Evolutionary conservation across 2,329 filamentous ascomycete species (phyloP), one percentile per base, ranked within the genome.

Genomic region (Aspergillus fijiensis): DNA sequence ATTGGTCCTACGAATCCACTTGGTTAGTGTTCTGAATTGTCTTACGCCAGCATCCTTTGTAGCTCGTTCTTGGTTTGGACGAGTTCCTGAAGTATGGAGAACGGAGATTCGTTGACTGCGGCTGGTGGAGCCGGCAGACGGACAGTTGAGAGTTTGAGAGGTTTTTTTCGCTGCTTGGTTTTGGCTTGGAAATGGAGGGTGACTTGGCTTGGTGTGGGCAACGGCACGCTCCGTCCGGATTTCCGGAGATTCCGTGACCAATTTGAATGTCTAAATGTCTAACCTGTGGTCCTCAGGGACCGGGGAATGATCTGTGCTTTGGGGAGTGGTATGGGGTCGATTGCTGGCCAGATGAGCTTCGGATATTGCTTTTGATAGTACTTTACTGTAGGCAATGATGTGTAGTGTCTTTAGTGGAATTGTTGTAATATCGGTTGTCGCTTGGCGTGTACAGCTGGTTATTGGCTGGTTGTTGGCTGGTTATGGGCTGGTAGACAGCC

Each of bases 221-320:
- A 19, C 39, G 39, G 39, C 39, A 45, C 39, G 39, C 39, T 45
- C 39, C 39, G 39, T 45, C 39, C 39, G 39, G 39, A 45, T 45
- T 45, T 45, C 39, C 39, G 39, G 19, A n/a, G 39, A 19, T 45
- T 45, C 39, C 39, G 39, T 45, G 39, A 55, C 53, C 47, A 55
- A 55, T 55, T 55, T 27, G n/a, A 47, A 48, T 55, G 53, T 48
- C 53, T 49, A 55, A 55, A 23, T 23, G 23, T 23, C 23, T 23
- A 23, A 23, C 27, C 39, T 14, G 27, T 47, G 19, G 39, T 25
- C 31, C 16, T 11, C 12, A 45, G n/a, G 42, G 53, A 16, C 21
- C 33, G n/a, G 33, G 16, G 42, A 29, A 10, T 55, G 53, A 55
- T 55, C 53, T 55, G 53, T 55, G 53, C 53, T 55, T 47, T 47